Percentiles rank a stretch among this genome's conserved stretches.
phyloP scores from a whole-genome alignment of 768 basidiomycete species.

The Gelatoporia subvermispora region DNA sequence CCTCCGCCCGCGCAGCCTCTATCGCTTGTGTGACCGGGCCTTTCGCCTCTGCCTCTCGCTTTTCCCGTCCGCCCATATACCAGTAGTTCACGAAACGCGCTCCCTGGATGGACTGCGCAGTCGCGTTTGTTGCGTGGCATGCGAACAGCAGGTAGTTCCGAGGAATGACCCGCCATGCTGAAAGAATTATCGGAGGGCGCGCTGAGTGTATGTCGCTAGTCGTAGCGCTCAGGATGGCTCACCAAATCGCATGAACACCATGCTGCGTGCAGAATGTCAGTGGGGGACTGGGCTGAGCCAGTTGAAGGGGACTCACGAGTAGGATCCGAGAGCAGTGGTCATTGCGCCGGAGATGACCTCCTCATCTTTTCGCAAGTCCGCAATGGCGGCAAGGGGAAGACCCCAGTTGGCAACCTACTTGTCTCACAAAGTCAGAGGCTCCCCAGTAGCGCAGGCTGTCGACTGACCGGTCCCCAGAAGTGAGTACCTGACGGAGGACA shows the following conservation, averaged over 20 bases:
- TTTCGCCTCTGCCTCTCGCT: conserved; percentile 32
- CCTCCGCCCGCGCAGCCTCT: conserved; percentile 34
- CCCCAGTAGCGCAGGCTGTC: conserved; percentile 3
- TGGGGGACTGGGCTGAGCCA: background rate
- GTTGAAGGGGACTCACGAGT: conserved; percentile 71
- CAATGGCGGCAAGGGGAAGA: conserved; percentile 86
- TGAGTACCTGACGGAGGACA: conserved; percentile 66
- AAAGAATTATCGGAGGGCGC: background rate
- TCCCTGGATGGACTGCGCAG: conserved; percentile 82
- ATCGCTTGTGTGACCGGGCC: conserved; percentile 38
- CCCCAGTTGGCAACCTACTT: conserved; percentile 96
- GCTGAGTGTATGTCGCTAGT: background rate
- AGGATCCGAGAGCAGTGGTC: conserved; percentile 84
- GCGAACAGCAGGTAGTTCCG: conserved; percentile 95
- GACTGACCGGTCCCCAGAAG: conserved; percentile 96
- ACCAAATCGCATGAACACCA: conserved; percentile 97
- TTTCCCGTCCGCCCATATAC: conserved; percentile 84
- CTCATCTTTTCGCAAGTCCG: conserved; percentile 91
- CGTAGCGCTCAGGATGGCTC: conserved; percentile 4
- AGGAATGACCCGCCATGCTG: conserved; percentile 93
- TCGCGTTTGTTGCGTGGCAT: conserved; percentile 88
- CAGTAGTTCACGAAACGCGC: conserved; percentile 87
- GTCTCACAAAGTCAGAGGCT: background rate
- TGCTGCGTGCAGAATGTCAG: conserved; percentile 24
- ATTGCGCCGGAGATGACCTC: conserved; percentile 96